These are phyloP conservation scores for Xylaria palmicola DNA, from an alignment of 495 filamentous ascomycete genomes.

Conservation along the genomic window DNA sequence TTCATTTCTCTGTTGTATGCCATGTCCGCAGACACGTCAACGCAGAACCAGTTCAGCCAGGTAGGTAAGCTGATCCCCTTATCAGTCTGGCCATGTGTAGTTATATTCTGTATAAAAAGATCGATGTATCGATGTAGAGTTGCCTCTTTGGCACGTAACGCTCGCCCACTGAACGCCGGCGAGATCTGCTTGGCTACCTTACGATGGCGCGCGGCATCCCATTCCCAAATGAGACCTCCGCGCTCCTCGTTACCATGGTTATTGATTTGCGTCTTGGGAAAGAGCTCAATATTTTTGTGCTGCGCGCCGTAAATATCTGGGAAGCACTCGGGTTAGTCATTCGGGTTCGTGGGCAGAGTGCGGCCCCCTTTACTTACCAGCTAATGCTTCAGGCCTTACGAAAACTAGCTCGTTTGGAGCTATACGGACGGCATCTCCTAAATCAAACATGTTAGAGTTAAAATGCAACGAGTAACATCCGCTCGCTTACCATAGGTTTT, in stretches of 20 bases:
- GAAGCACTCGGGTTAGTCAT: background rate
- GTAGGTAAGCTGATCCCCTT: slow-evolving; percentile 29
- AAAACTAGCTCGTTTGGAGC: no score
- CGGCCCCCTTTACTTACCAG: no score
- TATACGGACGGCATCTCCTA: no score
- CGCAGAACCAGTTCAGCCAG: slow-evolving; percentile 47
- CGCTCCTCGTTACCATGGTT: slow-evolving; percentile 11
- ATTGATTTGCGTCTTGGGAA: slow-evolving; percentile 28
- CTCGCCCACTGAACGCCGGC: slow-evolving; percentile 28
- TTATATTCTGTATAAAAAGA: slow-evolving; percentile 31
- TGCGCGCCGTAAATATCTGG: slow-evolving; percentile 32
- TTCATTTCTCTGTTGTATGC: slow-evolving; percentile 7
- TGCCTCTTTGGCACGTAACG: slow-evolving; percentile 40
- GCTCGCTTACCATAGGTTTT: no score
- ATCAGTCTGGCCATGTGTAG: slow-evolving; percentile 14
- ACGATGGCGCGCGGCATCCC: slow-evolving; percentile 25
- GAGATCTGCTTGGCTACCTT: slow-evolving; percentile 25
- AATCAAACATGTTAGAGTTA: no score
- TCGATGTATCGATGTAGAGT: slow-evolving; percentile 40
- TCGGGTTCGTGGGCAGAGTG: background rate
- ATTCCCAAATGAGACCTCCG: slow-evolving; percentile 9
- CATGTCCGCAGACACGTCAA: slow-evolving; percentile 37
- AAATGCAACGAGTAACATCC: no score
- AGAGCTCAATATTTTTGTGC: slow-evolving; percentile 15
- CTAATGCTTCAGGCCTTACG: no score